Conservation (phyloP, 345 rosid genomes). For the Hypericum androsaemum region DNA sequence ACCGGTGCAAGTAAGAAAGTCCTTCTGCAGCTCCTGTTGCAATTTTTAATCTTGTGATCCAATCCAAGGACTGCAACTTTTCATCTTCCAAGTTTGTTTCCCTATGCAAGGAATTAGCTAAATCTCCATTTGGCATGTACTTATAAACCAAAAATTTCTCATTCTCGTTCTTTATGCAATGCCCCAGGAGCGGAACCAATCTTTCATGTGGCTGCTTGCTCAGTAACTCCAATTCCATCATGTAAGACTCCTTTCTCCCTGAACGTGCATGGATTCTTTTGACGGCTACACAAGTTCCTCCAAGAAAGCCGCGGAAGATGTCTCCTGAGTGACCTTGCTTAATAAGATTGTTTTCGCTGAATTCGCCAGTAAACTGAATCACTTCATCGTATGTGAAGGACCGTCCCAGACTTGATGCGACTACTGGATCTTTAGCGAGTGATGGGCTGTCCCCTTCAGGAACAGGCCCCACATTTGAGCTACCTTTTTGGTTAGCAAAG, state of each 20-base stretch:
- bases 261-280: slow-evolving; percentile 13
- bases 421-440: slow-evolving; percentile 12
- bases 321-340: slow-evolving; percentile 28
- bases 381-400: slow-evolving; percentile 21
- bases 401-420: slow-evolving; percentile 4
- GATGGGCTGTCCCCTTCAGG: slow-evolving; percentile 34
- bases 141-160: slow-evolving; percentile 21
- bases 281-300: slow-evolving; percentile 13
- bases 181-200: slow-evolving; percentile 22
- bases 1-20: slow-evolving; percentile 24
- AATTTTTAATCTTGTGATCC: slow-evolving; percentile 27
- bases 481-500: slow-evolving; percentile 30
- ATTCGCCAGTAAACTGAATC: slow-evolving; percentile 8
- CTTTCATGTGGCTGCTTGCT: slow-evolving; percentile 18
- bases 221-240: slow-evolving; percentile 17
- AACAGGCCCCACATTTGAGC: slow-evolving; percentile 44
- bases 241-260: slow-evolving; percentile 8
- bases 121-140: slow-evolving; percentile 21
- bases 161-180: slow-evolving; percentile 20
- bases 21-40: slow-evolving; percentile 28
- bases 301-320: slow-evolving; percentile 14
- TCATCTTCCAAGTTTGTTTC: slow-evolving; percentile 10
- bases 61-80: slow-evolving; percentile 16
- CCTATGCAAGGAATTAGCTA: slow-evolving; percentile 18
- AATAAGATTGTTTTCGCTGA: slow-evolving; percentile 18